Evolutionary conservation across 2,329 filamentous ascomycete genomes (phyloP).

Genomic region (Alternaria viburni): DNA sequence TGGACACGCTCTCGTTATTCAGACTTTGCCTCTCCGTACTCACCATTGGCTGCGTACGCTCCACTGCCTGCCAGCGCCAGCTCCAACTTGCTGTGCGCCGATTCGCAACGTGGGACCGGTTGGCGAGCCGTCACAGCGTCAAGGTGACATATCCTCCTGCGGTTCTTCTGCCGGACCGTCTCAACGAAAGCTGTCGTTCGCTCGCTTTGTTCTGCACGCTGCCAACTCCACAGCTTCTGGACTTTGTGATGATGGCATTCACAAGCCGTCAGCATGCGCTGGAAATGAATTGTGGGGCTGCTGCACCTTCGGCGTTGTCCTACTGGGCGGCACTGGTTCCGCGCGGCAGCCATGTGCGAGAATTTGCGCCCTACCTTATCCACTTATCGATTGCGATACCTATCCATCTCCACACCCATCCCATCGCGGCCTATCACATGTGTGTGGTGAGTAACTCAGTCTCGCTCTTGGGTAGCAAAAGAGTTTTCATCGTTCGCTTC

Average conservation of each 20-base stretch:
- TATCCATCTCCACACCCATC: slow-evolving; percentile 33
- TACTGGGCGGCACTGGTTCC: slow-evolving; percentile 28
- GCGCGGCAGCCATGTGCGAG: slow-evolving; percentile 30
- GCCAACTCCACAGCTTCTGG: slow-evolving; percentile 29
- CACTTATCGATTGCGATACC: slow-evolving; percentile 46
- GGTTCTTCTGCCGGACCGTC: slow-evolving; percentile 12
- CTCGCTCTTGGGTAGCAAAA: slow-evolving; percentile 18
- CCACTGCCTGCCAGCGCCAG: slow-evolving; percentile 25
- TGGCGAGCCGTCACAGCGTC: slow-evolving; percentile 24
- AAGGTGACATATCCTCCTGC: slow-evolving; percentile 23
- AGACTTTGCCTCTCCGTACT: slow-evolving; percentile 18
- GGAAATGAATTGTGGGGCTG: slow-evolving; percentile 44
- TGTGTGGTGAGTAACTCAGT: slow-evolving; percentile 6
- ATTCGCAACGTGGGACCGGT: slow-evolving; percentile 25
- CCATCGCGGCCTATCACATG: slow-evolving; percentile 22
- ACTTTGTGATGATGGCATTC: slow-evolving; percentile 27
- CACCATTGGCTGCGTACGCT: slow-evolving; percentile 24
- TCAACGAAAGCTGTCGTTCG: slow-evolving; percentile 22
- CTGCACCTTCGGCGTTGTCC: slow-evolving; percentile 19
- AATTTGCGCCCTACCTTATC: slow-evolving; percentile 38
- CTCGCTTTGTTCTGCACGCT: slow-evolving; percentile 18
- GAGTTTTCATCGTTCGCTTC: slow-evolving; percentile 28
- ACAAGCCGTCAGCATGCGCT: slow-evolving; percentile 31
- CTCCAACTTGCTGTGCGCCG: slow-evolving; percentile 30
- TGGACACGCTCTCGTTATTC: slow-evolving; percentile 17